Percentiles rank a stretch among this genome's conserved stretches.
Evolutionary conservation across 2,329 filamentous ascomycete genomes (phyloP).

Genomic region (Scytalidium lignicola): DNA sequence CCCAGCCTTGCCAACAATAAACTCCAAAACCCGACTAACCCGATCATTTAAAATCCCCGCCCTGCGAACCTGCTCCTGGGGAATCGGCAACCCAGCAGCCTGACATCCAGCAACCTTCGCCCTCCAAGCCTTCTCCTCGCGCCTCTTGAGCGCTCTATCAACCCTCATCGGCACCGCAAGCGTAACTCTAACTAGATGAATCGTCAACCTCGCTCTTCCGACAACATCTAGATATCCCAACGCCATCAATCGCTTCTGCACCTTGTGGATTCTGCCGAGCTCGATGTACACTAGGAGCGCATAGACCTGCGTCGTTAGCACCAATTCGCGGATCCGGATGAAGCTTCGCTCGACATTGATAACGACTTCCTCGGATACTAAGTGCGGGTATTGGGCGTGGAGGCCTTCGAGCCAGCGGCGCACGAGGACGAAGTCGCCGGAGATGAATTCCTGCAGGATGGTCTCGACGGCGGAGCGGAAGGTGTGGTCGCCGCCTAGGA

Average conservation of each 20-base stretch:
- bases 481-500: conserved; percentile 32
- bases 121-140: conserved; percentile 32
- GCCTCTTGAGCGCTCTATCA: conserved; percentile 31
- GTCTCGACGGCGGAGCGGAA: conserved; percentile 32
- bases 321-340: conserved; percentile 30
- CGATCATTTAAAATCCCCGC: conserved; percentile 33
- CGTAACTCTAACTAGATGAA: conserved; percentile 33
- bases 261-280: conserved; percentile 32
- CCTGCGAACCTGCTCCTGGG: conserved; percentile 20
- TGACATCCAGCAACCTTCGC: conserved; percentile 31
- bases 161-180: conserved; percentile 35
- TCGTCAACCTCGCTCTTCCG: conserved; percentile 30
- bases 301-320: conserved; percentile 33
- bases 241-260: conserved; percentile 32
- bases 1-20: conserved; percentile 35
- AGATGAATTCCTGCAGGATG: conserved; percentile 34
- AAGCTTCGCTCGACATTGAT: conserved; percentile 31
- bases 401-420: conserved; percentile 30
- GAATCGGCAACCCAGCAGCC: conserved; percentile 24
- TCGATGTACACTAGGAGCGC: conserved; percentile 34
- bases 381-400: conserved; percentile 30
- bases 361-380: conserved; percentile 31
- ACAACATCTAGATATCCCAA: conserved; percentile 34
- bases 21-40: conserved; percentile 33
- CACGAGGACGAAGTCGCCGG: conserved; percentile 33